Conservation (phyloP, 345 rosid species). For the Laguncularia racemosa region DNA sequence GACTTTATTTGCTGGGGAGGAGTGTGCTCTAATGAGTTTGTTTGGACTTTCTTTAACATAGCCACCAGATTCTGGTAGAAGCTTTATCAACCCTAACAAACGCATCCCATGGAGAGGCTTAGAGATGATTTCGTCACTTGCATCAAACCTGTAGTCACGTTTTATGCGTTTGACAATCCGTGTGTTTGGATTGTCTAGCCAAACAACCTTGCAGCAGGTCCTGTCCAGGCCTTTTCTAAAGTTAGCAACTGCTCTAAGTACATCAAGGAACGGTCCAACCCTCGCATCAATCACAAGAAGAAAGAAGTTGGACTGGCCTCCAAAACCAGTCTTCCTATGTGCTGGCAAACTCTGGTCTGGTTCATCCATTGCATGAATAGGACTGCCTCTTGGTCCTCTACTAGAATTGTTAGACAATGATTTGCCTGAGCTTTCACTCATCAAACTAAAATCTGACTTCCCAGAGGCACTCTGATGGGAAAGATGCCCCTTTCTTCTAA, state of each 20-base stretch:
- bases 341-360: slow-evolving; percentile 23
- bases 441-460: slow-evolving; percentile 31
- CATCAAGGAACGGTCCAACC: slow-evolving; percentile 34
- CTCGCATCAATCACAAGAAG: slow-evolving; percentile 56
- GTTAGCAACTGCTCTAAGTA: slow-evolving; percentile 26
- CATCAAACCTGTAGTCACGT: slow-evolving; percentile 13
- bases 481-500: slow-evolving; percentile 22
- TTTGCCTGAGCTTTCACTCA: slow-evolving; percentile 15
- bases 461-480: slow-evolving; percentile 39
- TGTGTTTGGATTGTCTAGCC: slow-evolving; percentile 47
- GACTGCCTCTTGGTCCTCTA: slow-evolving; percentile 32
- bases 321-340: slow-evolving; percentile 9
- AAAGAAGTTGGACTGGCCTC: slow-evolving; percentile 16
- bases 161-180: slow-evolving; percentile 8
- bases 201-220: slow-evolving; percentile 43
- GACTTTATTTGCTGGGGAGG: too few species aligned
- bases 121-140: slow-evolving; percentile 27
- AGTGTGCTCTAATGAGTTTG: not conserved
- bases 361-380: slow-evolving; percentile 47
- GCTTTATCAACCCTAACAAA: slow-evolving; percentile 31
- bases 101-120: slow-evolving; percentile 80
- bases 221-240: slow-evolving; percentile 33
- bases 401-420: slow-evolving; percentile 9
- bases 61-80: slow-evolving; percentile 60
- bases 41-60: slow-evolving; percentile 7